These are phyloP conservation scores for Hibiscus trionum DNA, from an alignment of 345 rosid genomes.

Conservation along the genomic window DNA sequence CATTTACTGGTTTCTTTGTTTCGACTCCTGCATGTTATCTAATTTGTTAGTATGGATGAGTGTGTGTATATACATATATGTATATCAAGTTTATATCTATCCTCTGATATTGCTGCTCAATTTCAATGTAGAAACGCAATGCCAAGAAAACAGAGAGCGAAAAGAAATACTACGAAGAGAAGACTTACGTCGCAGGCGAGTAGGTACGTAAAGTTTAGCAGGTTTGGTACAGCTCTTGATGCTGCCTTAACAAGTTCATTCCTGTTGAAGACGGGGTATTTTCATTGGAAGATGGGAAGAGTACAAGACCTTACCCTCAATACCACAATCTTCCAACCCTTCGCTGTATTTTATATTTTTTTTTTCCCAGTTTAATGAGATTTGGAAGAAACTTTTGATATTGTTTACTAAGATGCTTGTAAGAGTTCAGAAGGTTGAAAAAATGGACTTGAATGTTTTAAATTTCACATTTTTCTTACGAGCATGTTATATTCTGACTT, in stretches of 20 bases:
- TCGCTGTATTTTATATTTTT: no score
- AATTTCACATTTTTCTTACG: no score
- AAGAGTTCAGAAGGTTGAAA: no score
- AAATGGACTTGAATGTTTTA: no score
- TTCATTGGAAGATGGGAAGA: constrained; percentile 3
- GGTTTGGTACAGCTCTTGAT: constrained; percentile 16
- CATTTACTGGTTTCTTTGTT: background rate
- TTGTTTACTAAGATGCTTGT: no score
- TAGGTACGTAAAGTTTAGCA: constrained; percentile 16
- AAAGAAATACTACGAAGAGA: constrained; percentile 64
- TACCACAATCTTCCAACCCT: background rate
- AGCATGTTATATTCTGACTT: no score
- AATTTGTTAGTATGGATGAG: no score
- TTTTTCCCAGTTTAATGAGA: no score
- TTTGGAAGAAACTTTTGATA: no score
- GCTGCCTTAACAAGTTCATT: constrained; percentile 8
- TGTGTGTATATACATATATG: no score
- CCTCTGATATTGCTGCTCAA: background rate
- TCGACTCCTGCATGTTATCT: background rate
- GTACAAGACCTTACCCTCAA: background rate
- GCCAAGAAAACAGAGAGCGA: constrained; percentile 49
- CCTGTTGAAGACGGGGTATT: constrained; percentile 1
- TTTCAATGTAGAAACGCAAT: constrained; percentile 48
- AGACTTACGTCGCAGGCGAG: constrained; percentile 46
- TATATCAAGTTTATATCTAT: no score